Evolutionary conservation across 306 rosid species (phyloP).

Genomic region (Neltuma alba): DNA sequence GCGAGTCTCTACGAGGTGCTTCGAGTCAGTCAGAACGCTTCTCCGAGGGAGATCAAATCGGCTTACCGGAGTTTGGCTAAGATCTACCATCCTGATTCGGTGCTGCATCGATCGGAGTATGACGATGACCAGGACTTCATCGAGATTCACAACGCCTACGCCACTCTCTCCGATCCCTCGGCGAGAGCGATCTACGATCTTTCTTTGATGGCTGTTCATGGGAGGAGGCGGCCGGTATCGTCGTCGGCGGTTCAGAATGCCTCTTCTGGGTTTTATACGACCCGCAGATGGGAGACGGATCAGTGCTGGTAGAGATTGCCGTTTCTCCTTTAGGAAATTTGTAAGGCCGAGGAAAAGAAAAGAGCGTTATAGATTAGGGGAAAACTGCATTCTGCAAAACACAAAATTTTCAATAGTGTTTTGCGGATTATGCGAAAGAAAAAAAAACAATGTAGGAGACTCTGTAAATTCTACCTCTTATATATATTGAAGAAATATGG

Average conservation of each 20-base stretch:
- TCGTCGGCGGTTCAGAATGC: constrained; percentile 9
- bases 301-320: constrained; percentile 81
- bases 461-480: constrained; percentile 22
- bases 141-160: constrained; percentile 75
- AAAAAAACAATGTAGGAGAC: not conserved
- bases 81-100: constrained; percentile 70
- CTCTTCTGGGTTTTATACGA: constrained; percentile 47
- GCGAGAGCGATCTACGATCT: constrained; percentile 71
- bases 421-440: not conserved
- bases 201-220: constrained; percentile 42
- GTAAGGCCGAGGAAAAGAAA: not conserved
- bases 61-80: constrained; percentile 53
- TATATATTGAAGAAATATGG: not conserved
- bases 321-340: not conserved
- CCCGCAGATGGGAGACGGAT: constrained; percentile 90
- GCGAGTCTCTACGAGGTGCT: constrained; percentile 48
- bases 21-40: constrained; percentile 37
- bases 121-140: constrained; percentile 64
- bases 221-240: constrained; percentile 25
- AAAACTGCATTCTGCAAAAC: not conserved
- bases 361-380: not conserved
- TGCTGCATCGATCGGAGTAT: constrained; percentile 33
- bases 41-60: constrained; percentile 43
- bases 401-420: not conserved
- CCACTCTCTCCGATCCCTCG: constrained; percentile 84